phyloP scores from a whole-genome alignment of 192 early-diverging fungal genomes.

The Gonapodya sp. region DNA sequence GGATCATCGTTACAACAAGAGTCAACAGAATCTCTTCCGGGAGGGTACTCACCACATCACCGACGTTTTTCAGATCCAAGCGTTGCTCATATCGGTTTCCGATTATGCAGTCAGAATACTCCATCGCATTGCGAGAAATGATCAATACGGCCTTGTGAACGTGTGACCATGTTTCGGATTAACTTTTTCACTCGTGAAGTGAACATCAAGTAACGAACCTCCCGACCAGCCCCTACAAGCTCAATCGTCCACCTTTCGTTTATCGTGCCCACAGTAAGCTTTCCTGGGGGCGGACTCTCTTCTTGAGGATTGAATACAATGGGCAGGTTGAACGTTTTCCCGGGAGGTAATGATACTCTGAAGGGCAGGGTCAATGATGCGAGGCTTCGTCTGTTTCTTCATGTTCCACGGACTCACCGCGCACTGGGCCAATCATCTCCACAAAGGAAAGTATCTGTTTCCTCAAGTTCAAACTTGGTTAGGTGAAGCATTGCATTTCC shows the following conservation, averaged over 20 bases:
- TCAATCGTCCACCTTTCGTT: constrained; percentile 50
- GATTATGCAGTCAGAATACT: constrained; percentile 54
- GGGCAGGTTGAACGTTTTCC: constrained; percentile 42
- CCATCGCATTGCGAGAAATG: constrained; percentile 43
- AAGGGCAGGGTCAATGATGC: neutral
- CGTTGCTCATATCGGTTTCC: constrained; percentile 58
- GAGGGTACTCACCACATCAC: constrained; percentile 34
- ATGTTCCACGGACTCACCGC: neutral
- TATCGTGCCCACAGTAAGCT: constrained; percentile 39
- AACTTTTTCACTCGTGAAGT: too few relatives aligned
- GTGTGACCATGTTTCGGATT: too few relatives aligned
- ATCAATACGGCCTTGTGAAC: constrained; percentile 50
- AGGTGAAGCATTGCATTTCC: constrained; percentile 55
- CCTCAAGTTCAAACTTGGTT: constrained; percentile 38
- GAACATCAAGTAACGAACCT: constrained; percentile 15
- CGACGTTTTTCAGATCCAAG: constrained; percentile 52
- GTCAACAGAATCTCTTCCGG: too few relatives aligned
- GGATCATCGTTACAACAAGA: too few relatives aligned
- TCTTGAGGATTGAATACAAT: constrained; percentile 57
- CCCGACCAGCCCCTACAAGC: constrained; percentile 45
- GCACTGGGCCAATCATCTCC: constrained; percentile 28
- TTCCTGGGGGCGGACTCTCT: constrained; percentile 42
- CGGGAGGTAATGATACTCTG: constrained; percentile 40
- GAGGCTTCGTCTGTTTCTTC: neutral
- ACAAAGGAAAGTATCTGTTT: constrained; percentile 51